Conservation (phyloP, 169 alveolate species). For the Cryptosporidium viatorum region DNA sequence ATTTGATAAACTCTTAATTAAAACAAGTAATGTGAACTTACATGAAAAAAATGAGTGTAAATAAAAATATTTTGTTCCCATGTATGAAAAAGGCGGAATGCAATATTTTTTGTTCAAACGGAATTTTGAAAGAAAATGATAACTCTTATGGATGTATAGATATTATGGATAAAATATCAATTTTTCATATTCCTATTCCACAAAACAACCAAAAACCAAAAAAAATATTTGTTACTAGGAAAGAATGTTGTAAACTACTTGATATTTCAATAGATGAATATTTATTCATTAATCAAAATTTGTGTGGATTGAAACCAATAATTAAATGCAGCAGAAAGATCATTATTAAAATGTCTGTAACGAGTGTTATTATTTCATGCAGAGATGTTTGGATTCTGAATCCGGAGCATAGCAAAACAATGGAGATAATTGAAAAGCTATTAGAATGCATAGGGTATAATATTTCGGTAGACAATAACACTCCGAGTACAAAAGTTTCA, state of each 20-base stretch:
- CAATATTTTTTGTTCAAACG: neutral
- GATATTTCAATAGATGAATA: slow-evolving; percentile 60
- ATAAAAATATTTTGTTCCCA: slow-evolving; percentile 12
- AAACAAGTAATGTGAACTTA: neutral
- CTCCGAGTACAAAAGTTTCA: slow-evolving; percentile 64
- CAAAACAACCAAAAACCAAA: slow-evolving; percentile 36
- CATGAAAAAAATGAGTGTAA: neutral
- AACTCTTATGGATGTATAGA: neutral
- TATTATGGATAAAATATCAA: slow-evolving; percentile 25
- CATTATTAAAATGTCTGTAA: slow-evolving; percentile 6
- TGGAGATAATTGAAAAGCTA: slow-evolving; percentile 24
- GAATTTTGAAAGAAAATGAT: neutral
- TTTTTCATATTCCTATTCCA: slow-evolving; percentile 57
- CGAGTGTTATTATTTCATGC: slow-evolving; percentile 15
- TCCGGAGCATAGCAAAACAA: slow-evolving; percentile 7
- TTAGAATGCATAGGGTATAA: slow-evolving; percentile 14
- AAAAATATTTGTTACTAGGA: slow-evolving; percentile 27
- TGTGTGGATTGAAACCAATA: slow-evolving; percentile 47
- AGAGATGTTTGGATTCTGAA: slow-evolving; percentile 49
- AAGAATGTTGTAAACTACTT: slow-evolving; percentile 43
- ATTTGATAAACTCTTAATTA: neutral
- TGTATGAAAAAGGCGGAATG: slow-evolving; percentile 21
- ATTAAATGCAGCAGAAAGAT: slow-evolving; percentile 44
- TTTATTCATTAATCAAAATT: slow-evolving; percentile 16
- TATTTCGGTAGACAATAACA: slow-evolving; percentile 8